Evolutionary conservation across 768 basidiomycete species (phyloP), one percentile per base, ranked within the genome.

Genomic region (Chiua virens): DNA sequence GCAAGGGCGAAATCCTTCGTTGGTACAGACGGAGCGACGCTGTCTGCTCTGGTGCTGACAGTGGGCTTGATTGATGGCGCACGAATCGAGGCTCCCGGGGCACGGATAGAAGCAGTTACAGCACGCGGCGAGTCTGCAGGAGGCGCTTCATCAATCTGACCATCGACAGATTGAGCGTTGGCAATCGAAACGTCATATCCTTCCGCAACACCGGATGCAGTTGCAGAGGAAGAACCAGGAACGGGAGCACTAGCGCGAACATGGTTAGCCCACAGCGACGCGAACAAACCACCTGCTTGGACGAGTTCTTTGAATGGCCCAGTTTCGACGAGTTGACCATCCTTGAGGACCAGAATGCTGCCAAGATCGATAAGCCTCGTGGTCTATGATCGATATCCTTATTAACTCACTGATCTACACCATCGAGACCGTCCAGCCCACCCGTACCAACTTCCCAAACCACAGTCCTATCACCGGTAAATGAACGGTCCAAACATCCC

Each of bases 231-330:
- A 34, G 68, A 68, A 18, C 63, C 58, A 5, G 75, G 69, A 34
- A 73, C 60, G 15, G 75, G 69, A 53, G 70, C 71, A 46, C 80
- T 76, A 5, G 85, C 77, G 21, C 83, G 82, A 27, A 87, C 75
- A 62, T 95, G 89, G 64, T 91, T 83, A 1, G 88, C 84, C 93
- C 94, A 97, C 89, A 95, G 88, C 1, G 80, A 75, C 13, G 89
- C 87, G 60, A 93, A 94, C 35, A 82, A 62, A 45, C 89, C 89
- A 57, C 87, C 79, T 40, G 72, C 70, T 27, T 82, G 81, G 41
- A 94, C 70, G 28, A 97, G 75, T 54, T 94, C 90, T 51, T 79
- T 82, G 68, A 92, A 92, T 37, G 71, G 80, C 9, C 92, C 92
- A 52, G 81, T 80, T 68, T 98, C 96, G 35, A 88, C 75, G 40